A percentile compares a stretch with the other conserved stretches of the same genome.
phyloP scores from a whole-genome alignment of 805 yeast genomes.

The Yamadazyma akitaensis region DNA sequence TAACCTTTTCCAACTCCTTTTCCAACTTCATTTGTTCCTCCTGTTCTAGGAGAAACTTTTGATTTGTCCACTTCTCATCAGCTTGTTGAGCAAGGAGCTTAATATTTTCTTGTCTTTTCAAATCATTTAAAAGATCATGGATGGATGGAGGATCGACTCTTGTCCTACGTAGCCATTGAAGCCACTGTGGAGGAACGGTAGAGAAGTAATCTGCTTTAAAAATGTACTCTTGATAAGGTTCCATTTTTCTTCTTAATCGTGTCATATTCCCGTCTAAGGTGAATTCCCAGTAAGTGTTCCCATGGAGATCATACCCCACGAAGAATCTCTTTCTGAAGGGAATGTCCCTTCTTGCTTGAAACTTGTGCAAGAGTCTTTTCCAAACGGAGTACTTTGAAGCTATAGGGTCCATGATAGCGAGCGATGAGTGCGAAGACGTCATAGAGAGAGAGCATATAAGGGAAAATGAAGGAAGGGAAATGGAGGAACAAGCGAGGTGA shows the following conservation, averaged over 20 bases:
- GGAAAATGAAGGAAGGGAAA: background rate
- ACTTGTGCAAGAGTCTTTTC: slow-evolving; percentile 50
- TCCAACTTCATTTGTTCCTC: slow-evolving; percentile 29
- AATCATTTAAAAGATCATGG: slow-evolving; percentile 58
- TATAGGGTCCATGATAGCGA: slow-evolving; percentile 45
- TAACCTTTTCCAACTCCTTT: slow-evolving; percentile 28
- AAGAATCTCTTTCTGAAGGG: slow-evolving; percentile 73
- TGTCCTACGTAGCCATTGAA: slow-evolving; percentile 73
- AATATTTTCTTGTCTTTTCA: slow-evolving; percentile 51
- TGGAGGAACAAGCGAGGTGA: background rate
- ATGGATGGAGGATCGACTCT: slow-evolving; percentile 59
- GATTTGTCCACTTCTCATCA: slow-evolving; percentile 39
- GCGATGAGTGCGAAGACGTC: background rate
- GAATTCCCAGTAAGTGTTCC: slow-evolving; percentile 86
- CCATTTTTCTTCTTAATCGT: slow-evolving; percentile 60
- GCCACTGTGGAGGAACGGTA: slow-evolving; percentile 70
- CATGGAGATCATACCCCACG: slow-evolving; percentile 75
- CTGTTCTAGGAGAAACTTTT: slow-evolving; percentile 32
- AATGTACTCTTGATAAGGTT: slow-evolving; percentile 47
- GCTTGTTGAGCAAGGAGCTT: slow-evolving; percentile 48
- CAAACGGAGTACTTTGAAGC: slow-evolving; percentile 46
- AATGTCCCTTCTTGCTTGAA: slow-evolving; percentile 57
- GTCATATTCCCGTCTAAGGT: slow-evolving; percentile 49
- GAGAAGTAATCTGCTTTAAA: slow-evolving; percentile 57
- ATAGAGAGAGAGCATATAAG: too few relatives aligned